phyloP scores from a whole-genome alignment of 768 basidiomycete species.

The Serendipita sp. region DNA sequence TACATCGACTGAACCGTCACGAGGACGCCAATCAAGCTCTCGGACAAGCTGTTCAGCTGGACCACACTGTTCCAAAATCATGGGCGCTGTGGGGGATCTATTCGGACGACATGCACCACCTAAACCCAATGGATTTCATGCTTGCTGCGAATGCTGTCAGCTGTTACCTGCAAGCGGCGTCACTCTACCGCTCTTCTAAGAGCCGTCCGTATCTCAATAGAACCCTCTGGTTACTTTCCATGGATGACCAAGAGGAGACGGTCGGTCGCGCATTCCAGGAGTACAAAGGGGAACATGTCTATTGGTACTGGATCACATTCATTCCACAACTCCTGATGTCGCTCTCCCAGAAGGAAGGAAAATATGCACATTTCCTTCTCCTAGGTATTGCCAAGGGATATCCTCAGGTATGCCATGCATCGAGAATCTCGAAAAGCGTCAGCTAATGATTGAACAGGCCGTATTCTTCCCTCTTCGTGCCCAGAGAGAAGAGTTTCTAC shows the following conservation, averaged over 20 bases:
- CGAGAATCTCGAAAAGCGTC: not conserved
- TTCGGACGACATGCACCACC: slow-evolving; percentile 87
- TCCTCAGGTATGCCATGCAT: slow-evolving; percentile 58
- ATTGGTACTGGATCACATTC: slow-evolving; percentile 98
- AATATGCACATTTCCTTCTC: slow-evolving; percentile 79
- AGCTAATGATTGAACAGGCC: slow-evolving; percentile 34
- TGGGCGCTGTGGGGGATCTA: slow-evolving; percentile 98
- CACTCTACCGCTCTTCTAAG: slow-evolving; percentile 86
- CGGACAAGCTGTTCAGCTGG: slow-evolving; percentile 89
- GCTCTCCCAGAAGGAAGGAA: slow-evolving; percentile 79
- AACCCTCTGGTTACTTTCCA: slow-evolving; percentile 88
- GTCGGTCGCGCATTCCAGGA: slow-evolving; percentile 10
- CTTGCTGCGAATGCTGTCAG: slow-evolving; percentile 85
- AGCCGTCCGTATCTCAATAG: slow-evolving; percentile 81
- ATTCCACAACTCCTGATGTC: slow-evolving; percentile 89
- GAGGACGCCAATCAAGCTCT: slow-evolving; percentile 89
- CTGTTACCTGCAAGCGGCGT: slow-evolving; percentile 95
- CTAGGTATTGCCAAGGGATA: slow-evolving; percentile 78
- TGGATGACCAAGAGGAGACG: slow-evolving; percentile 48
- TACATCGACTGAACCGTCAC: slow-evolving; percentile 65
- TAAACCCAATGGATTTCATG: slow-evolving; percentile 37
- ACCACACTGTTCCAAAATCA: slow-evolving; percentile 85
- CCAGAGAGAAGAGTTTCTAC: slow-evolving; percentile 12
- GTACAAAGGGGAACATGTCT: slow-evolving; percentile 38
- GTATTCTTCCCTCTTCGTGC: slow-evolving; percentile 81